Percentiles rank a stretch among this genome's conserved stretches.
Conservation (phyloP, 495 filamentous ascomycete genomes). For the Tuber magnatum region DNA sequence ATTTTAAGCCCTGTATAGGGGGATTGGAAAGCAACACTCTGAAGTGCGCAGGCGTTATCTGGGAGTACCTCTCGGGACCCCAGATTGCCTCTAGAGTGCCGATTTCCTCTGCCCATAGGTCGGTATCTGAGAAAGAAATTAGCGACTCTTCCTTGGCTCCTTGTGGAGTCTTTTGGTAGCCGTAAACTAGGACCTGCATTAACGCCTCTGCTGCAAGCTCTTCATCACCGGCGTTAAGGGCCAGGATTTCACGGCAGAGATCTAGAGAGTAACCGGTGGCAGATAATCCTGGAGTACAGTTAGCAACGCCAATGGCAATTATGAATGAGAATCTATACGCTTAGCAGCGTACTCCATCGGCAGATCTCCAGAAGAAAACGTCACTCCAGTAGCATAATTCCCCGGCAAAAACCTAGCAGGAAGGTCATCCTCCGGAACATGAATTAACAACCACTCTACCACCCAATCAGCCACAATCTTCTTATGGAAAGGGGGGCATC, state of each 20-base stretch:
- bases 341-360: conserved; percentile 36
- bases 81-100: conserved; percentile 74
- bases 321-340: conserved; percentile 10
- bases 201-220: conserved; percentile 67
- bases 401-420: conserved; percentile 85
- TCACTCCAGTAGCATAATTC: conserved; percentile 78
- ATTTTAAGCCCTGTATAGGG: background rate
- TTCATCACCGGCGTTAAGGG: conserved; percentile 63
- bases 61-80: conserved; percentile 41
- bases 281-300: conserved; percentile 47
- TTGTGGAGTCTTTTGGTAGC: conserved; percentile 14
- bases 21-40: conserved; percentile 20
- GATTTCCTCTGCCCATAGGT: conserved; percentile 80
- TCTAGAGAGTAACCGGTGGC: conserved; percentile 76
- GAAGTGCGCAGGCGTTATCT: conserved; percentile 13
- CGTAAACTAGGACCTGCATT: conserved; percentile 57
- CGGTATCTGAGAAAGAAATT: conserved; percentile 24
- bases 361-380: conserved; percentile 69
- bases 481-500: background rate
- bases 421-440: conserved; percentile 93
- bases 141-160: conserved; percentile 29
- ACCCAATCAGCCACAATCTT: background rate
- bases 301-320: background rate
- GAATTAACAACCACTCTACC: conserved; percentile 76
- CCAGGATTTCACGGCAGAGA: conserved; percentile 66